phyloP scores from a whole-genome alignment of 371 early-diverging fungal species.

The Circinella umbellata region DNA sequence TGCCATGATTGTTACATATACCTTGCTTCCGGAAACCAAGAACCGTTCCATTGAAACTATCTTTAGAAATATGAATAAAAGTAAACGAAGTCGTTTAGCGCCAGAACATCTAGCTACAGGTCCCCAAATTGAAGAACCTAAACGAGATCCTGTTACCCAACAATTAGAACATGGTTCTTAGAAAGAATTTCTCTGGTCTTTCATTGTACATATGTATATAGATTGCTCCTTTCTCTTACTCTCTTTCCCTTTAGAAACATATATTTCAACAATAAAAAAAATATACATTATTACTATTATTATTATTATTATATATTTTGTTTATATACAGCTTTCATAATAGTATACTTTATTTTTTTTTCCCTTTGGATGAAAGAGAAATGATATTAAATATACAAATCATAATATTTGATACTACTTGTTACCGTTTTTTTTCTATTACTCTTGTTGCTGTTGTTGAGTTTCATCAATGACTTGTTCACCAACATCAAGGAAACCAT shows the following conservation, averaged over 20 bases:
- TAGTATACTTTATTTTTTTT: too few species aligned
- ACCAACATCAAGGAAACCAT: conserved; percentile 74
- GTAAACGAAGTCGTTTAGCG: not conserved
- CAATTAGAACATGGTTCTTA: not conserved
- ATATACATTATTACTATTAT: too few species aligned
- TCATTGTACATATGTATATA: not conserved
- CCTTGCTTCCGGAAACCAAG: conserved; percentile 71
- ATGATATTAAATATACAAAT: too few species aligned
- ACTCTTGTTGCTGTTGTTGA: conserved; percentile 1
- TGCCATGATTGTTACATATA: conserved; percentile 24
- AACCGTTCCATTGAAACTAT: conserved; percentile 68
- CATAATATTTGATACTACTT: too few species aligned
- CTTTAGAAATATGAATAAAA: conserved; percentile 7
- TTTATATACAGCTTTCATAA: too few species aligned
- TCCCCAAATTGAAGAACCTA: not conserved
- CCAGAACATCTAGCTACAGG: not conserved
- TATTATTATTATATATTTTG: too few species aligned
- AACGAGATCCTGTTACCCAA: not conserved
- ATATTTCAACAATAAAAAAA: too few species aligned
- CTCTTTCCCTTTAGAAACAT: too few species aligned
- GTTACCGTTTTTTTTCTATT: not conserved
- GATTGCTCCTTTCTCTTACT: not conserved
- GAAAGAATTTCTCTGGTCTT: not conserved
- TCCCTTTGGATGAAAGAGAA: too few species aligned
- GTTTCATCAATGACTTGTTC: conserved; percentile 60